Base-by-base conservation (phyloP, 169 alveolate genomes). In the Plasmodium cynomolgi region DNA sequence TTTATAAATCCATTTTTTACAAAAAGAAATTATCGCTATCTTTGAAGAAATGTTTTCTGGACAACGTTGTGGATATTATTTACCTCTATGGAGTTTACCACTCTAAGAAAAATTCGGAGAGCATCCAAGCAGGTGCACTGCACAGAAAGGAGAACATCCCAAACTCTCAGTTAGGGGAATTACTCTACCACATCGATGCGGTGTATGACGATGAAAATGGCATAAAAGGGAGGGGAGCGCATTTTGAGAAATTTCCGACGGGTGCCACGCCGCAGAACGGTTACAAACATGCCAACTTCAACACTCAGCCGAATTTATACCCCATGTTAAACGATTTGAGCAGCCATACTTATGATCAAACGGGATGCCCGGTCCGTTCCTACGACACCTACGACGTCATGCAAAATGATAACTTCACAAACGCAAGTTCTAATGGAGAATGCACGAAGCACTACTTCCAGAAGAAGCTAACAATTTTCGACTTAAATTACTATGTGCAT, bases 1-100 rank as follows among this genome's bases (percentile, higher is more conserved):
- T 90, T n/a, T 90, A 90, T 68, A 90, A 90, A 90, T 56, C 84
- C 20, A 37, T 90, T 29, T 90, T 90, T 90, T 90, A 90, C 72
- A 90, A 90, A 68, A 90, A 90, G 73, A 90, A 80, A 41, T 81
- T 90, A 80, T 73, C 94, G 2, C 58, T 79, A 15, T 90, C 47
- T 80, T 13, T 80, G 20, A 90, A 90, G 34, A 90, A 90, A 50
- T 62, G 74, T 29, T 17, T 56, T 41, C 37, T 90, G 74, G 90
- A 90, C 39, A 80, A 90, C 54, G 68, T 74, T 29, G 13, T 90
- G 37, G 94, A 90, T 62, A 58, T 90, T 33, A 68, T 90, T 15
- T 80, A 90, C 39, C 83, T 81, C 37, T 80, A 39, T 58, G 91
- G 94, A 1, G 58, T 41, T 39, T 80, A 54, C 17, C 83, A 90